These are phyloP conservation scores for Zoysia japonica DNA, from an alignment of 176 grass and related monocot species.

Conservation along the genomic window DNA sequence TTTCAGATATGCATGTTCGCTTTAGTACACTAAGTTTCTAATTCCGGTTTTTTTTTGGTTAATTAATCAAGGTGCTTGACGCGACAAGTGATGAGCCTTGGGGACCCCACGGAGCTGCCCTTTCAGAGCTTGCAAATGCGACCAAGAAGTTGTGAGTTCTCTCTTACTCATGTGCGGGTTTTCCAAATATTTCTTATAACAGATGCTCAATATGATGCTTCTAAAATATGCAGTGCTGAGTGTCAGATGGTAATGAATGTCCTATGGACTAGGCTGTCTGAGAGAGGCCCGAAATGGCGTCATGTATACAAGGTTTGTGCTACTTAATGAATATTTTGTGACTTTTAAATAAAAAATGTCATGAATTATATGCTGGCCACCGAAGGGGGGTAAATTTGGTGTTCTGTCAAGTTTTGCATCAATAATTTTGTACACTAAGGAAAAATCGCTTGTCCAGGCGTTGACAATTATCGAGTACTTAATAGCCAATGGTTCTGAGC, in stretches of 20 bases:
- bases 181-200: neutral
- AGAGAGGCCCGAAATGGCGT: conserved; percentile 80
- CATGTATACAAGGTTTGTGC: conserved; percentile 77
- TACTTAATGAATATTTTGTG: conserved; percentile 17
- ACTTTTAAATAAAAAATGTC: neutral
- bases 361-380: conserved; percentile 15
- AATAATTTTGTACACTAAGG: conserved; percentile 36
- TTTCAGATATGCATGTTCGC: neutral
- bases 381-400: conserved; percentile 13
- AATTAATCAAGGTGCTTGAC: conserved; percentile 72
- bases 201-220: conserved; percentile 14
- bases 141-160: conserved; percentile 83
- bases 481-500: conserved; percentile 93
- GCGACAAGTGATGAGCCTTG: conserved; percentile 94
- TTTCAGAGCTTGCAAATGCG: conserved; percentile 73
- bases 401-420: conserved; percentile 16
- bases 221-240: conserved; percentile 63
- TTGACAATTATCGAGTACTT: conserved; percentile 96
- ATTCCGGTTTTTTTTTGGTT: neutral
- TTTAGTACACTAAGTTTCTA: neutral
- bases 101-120: conserved; percentile 85
- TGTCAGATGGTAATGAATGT: conserved; percentile 99
- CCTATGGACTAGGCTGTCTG: conserved; percentile 78
- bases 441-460: conserved; percentile 47
- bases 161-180: neutral